Base-by-base conservation (phyloP, 129 eudicot species). In the Saposhnikovia divaricata region DNA sequence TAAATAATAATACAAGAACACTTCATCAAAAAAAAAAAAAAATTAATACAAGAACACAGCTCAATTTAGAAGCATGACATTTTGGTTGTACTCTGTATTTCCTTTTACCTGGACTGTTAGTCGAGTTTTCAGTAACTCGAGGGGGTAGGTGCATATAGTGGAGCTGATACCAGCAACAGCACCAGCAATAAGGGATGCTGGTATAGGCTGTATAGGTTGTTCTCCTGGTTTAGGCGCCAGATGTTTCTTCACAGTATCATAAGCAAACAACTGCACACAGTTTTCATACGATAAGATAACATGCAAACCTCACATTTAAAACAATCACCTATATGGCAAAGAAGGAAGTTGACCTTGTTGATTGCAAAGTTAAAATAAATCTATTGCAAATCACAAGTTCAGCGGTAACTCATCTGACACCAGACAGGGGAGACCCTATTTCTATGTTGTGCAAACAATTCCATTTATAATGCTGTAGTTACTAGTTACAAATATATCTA, bases 121-220 rank as follows among this genome's bases (percentile, higher is more conserved):
- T 53, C 98, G 87, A 78, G 98, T 94, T 86, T 94, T 94, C 80
- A 94, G 87, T 27, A 94, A 77, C 87, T 94, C 98, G 28, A 94
- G 96, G 34, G 97, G 98, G 89, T 94, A 94, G 28, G 96, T 94
- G 37, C 78, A 88, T 31, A 94, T 76, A 69, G 98, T 94, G 44
- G 98, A 94, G 88, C 93, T 89, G 69, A 94, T 89, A 72, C 98
- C 98, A 46, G 97, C 98, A 81, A 78, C 76, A 28, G 96, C 98
- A 40, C 98, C 98, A 12, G 98, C 98, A 55, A 91, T 79, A 69
- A 85, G 80, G 71, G 98, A 90, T 70, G 92, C 90, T 6, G 98
- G 96, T 77, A 94, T 42, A n/a, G 87, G 93, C 6, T 86, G 78
- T 77, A 85, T 85, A 10, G 90, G 83, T 69, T 89, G 79, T 80